phyloP scores from a whole-genome alignment of 306 rosid species.

The Ceratonia siliqua region DNA sequence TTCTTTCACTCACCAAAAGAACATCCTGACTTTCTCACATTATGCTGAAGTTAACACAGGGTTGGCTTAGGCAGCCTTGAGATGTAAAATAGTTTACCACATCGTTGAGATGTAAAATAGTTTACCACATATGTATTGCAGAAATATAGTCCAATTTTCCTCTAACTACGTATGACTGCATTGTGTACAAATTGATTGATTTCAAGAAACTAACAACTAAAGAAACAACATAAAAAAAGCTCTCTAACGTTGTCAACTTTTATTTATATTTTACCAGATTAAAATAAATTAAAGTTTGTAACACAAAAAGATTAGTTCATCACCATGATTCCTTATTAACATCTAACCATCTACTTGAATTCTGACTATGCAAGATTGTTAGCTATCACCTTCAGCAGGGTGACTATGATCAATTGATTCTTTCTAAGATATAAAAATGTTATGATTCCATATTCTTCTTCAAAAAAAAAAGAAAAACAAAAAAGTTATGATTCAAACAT shows the following conservation, averaged over 20 bases:
- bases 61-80: conserved; percentile 24
- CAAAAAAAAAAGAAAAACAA: no score
- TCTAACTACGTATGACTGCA: no score
- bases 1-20: conserved; percentile 79
- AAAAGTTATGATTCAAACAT: no score
- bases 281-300: not conserved
- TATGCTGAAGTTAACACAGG: conserved; percentile 24
- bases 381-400: not conserved
- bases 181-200: conserved; percentile 15
- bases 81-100: conserved; percentile 33
- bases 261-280: not conserved
- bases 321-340: no score
- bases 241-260: not conserved
- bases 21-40: conserved; percentile 39
- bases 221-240: not conserved
- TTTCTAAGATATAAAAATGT: not conserved
- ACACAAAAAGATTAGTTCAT: not conserved
- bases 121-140: conserved; percentile 11
- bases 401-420: not conserved
- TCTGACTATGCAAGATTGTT: not conserved
- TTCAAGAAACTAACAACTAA: not conserved
- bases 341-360: not conserved
- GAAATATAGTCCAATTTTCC: conserved; percentile 32
- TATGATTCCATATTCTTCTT: no score
- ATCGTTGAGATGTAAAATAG: conserved; percentile 29